phyloP scores from a whole-genome alignment of 805 yeast species.

The Metschnikowia baotianmanensis region DNA sequence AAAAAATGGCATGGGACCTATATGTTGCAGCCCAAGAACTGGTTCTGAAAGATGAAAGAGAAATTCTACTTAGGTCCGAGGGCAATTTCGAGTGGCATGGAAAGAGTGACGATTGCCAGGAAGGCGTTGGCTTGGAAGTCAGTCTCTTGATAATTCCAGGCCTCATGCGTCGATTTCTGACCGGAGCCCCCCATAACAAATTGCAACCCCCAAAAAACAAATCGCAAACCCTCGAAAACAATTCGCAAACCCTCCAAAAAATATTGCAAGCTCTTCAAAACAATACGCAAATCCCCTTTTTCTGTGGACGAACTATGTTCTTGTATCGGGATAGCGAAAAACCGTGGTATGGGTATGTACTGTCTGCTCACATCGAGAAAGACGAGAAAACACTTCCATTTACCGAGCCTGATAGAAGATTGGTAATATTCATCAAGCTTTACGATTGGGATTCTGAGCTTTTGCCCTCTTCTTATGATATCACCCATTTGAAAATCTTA shows the following conservation, averaged over 20 bases:
- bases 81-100: not conserved
- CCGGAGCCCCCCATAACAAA: too few relatives aligned
- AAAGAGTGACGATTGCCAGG: not conserved
- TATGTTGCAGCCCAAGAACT: not conserved
- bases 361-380: not conserved
- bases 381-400: not conserved
- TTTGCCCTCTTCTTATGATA: not conserved
- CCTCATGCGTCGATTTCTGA: not conserved
- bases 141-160: not conserved
- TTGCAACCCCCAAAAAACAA: too few relatives aligned
- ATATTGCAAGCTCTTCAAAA: too few relatives aligned
- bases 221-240: too few relatives aligned
- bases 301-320: slow-evolving; percentile 1
- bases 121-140: not conserved
- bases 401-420: not conserved
- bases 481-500: not conserved
- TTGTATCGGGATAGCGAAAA: not conserved
- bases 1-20: slow-evolving; percentile 1
- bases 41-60: not conserved
- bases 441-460: not conserved
- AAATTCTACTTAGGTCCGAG: not conserved
- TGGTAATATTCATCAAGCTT: not conserved
- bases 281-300: slow-evolving; percentile 1
- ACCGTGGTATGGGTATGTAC: slow-evolving; percentile 1
- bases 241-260: too few relatives aligned